These are phyloP conservation scores for Globisporangium polare DNA, from an alignment of 352 stramenopile genomes.

Conservation along the genomic window DNA sequence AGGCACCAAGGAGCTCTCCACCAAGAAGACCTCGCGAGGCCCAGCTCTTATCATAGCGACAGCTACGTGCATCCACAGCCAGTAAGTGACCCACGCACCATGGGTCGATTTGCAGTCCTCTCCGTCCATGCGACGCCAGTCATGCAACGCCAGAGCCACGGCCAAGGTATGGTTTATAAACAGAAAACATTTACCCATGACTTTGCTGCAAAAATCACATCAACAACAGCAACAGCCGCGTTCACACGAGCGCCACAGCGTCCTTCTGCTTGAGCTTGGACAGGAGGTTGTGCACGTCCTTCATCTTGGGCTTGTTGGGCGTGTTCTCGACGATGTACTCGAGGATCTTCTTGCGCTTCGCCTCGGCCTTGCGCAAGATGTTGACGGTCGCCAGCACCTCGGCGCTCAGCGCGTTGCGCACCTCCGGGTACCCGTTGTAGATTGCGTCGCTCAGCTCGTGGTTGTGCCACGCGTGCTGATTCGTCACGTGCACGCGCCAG, in stretches of 20 bases:
- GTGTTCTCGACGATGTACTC: slow-evolving; percentile 35
- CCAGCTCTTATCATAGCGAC: too few species aligned
- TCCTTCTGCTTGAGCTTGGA: slow-evolving; percentile 19
- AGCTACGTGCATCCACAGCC: too few species aligned
- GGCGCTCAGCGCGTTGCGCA: slow-evolving; percentile 25
- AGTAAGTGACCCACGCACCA: too few species aligned
- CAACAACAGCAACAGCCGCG: too few species aligned
- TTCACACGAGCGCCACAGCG: neutral
- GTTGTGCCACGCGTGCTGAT: slow-evolving; percentile 34
- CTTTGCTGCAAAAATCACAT: too few species aligned
- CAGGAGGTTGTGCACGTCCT: slow-evolving; percentile 36
- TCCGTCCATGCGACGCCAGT: too few species aligned
- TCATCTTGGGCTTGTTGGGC: slow-evolving; percentile 25
- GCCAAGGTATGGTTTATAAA: too few species aligned
- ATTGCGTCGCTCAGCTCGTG: slow-evolving; percentile 24
- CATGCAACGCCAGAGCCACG: too few species aligned
- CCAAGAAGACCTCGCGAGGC: too few species aligned
- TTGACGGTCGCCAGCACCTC: slow-evolving; percentile 29
- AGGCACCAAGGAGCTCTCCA: too few species aligned
- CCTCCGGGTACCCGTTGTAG: slow-evolving; percentile 29
- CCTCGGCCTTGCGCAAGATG: slow-evolving; percentile 25
- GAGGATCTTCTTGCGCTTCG: slow-evolving; percentile 29
- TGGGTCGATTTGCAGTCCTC: too few species aligned
- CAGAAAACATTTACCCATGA: too few species aligned
- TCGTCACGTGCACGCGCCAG: slow-evolving; percentile 31